Conservation (phyloP, 2,329 filamentous ascomycete species). For the Aspergillus bombycis region DNA sequence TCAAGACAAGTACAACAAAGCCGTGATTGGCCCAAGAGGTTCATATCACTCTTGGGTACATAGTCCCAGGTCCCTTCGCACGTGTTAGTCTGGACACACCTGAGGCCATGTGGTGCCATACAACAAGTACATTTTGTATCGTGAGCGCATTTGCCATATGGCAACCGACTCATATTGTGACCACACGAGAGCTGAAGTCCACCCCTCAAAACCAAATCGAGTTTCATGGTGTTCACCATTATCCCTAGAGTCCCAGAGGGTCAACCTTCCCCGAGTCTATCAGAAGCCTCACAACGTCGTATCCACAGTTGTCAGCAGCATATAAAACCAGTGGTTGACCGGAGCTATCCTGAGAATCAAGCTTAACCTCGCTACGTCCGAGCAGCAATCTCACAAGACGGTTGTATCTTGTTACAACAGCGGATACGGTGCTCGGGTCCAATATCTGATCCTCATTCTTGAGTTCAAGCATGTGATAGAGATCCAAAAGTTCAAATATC, state of each 20-base stretch:
- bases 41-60: too few relatives aligned
- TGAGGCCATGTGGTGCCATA: too few relatives aligned
- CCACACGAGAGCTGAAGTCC: too few relatives aligned
- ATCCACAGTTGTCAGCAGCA: not conserved
- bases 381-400: not conserved
- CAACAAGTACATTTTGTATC: too few relatives aligned
- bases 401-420: not conserved
- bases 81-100: too few relatives aligned
- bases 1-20: too few relatives aligned
- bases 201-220: too few relatives aligned
- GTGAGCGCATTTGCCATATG: too few relatives aligned
- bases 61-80: too few relatives aligned
- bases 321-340: not conserved
- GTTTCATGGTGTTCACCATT: too few relatives aligned
- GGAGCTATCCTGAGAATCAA: not conserved
- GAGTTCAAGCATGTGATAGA: not conserved
- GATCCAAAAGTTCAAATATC: not conserved
- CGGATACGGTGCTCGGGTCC: accelerated
- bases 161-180: too few relatives aligned
- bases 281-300: not conserved
- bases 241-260: not conserved
- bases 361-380: not conserved
- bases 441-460: not conserved
- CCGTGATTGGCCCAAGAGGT: too few relatives aligned
- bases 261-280: not conserved